Evolutionary conservation across 805 yeast genomes (phyloP), one percentile per base, ranked within the genome.

Genomic region (Kodamaea fukazawae): DNA sequence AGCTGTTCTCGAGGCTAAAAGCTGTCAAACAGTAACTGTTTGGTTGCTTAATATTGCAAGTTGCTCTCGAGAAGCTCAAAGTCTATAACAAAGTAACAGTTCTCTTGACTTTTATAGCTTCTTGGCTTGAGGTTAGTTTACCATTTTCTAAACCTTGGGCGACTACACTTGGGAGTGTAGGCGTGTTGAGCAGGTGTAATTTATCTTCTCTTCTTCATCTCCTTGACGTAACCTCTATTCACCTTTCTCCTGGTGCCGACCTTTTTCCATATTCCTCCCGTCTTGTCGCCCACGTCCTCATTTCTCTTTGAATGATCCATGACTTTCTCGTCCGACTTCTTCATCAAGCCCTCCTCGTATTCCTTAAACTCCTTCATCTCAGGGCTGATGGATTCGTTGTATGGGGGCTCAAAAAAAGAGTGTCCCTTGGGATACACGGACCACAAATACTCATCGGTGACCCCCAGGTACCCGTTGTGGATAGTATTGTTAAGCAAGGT

Each of bases 381-480:
- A 9, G 44, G 44, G 7, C 37, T 25, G 15, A 45, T 41, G 29
- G 47, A 36, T 17, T 46, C 43, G 18, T 63, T 70, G 38, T 58
- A 65, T 1, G 72, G 71, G 7, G 65, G 64, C 3, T 48, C 45
- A 7, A 66, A 70, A 48, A 60, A 67, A 22, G 57, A 41, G 41
- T 58, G 57, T 15, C 56, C 63, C 29, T 54, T 55, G 3, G 73
- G 73, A 16, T 63, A 52, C 30, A 64, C 34, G 13, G 63, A 55
- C 73, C 73, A 67, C 28, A 70, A 56, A 40, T 59, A 65, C 23
- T 61, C 68, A 43, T 70, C 71, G 38, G 62, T 64, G 13, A 69
- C 56, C 33, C 60, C 62, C 20, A 59, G 55, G 37, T 67, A 51
- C 16, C 53, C 53, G 1, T 65, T 63, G 41, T 65, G 67, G 37